Conservation (phyloP, 495 filamentous ascomycete species). For the Xylaria venustula region DNA sequence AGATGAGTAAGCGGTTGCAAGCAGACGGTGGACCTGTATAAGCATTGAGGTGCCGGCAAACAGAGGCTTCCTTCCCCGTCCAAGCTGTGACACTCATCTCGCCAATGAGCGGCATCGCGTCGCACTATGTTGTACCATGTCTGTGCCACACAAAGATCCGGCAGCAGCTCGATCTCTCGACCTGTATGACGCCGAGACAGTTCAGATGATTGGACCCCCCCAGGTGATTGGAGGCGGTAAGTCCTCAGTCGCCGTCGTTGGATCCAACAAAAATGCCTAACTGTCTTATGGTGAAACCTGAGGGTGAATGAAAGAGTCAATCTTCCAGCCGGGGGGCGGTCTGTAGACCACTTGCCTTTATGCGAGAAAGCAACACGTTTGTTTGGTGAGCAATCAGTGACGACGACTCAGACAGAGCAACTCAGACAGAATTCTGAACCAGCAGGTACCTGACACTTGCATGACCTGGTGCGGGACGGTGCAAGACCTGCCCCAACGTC, state of each 20-base stretch:
- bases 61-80: background rate
- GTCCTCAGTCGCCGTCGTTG: background rate
- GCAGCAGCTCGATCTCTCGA: background rate
- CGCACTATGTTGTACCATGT: background rate
- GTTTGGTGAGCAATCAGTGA: background rate
- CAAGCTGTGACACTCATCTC: background rate
- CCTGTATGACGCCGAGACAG: slow-evolving; percentile 5
- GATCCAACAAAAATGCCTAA: background rate
- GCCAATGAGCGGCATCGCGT: background rate
- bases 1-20: background rate
- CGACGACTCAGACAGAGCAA: no score
- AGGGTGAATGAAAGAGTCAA: background rate
- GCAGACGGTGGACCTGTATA: background rate
- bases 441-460: no score
- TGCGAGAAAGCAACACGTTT: no score
- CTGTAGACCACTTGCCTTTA: no score
- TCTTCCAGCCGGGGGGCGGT: background rate
- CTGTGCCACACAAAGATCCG: slow-evolving; percentile 6
- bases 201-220: background rate
- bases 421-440: no score
- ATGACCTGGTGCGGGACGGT: no score
- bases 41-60: background rate
- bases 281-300: background rate
- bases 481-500: no score
- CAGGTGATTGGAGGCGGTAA: background rate